These are phyloP conservation scores for Ilex asprella DNA, from an alignment of 257 asterid genomes.

Conservation along the genomic window DNA sequence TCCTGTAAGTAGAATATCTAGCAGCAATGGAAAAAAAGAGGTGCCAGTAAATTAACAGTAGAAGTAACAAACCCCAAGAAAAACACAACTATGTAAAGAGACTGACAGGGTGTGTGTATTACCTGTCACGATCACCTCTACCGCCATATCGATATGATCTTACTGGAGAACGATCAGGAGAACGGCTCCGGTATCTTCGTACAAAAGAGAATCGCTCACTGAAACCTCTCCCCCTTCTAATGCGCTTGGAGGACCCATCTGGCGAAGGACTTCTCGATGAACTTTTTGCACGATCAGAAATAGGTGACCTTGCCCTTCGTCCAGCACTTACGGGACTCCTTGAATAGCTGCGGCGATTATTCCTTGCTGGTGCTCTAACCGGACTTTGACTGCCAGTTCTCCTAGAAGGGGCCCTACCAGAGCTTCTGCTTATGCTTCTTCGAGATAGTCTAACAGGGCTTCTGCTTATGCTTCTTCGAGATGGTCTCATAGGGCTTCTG, in stretches of 20 bases:
- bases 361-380: constrained; percentile 55
- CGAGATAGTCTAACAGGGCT: constrained; percentile 43
- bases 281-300: constrained; percentile 60
- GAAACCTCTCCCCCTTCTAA: constrained; percentile 94
- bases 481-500: constrained; percentile 51
- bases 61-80: not conserved
- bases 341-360: constrained; percentile 32
- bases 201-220: constrained; percentile 82
- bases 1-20: constrained; percentile 72
- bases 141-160: constrained; percentile 79
- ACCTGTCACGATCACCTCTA: constrained; percentile 80
- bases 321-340: constrained; percentile 16
- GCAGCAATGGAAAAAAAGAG: constrained; percentile 7
- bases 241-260: constrained; percentile 86
- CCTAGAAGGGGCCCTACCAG: constrained; percentile 58
- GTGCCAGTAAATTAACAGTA: not conserved
- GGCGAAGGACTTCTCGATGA: constrained; percentile 82
- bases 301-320: constrained; percentile 27
- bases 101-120: constrained; percentile 6
- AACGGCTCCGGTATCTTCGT: constrained; percentile 79
- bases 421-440: constrained; percentile 81
- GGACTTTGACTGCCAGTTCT: constrained; percentile 66
- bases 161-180: constrained; percentile 81
- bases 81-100: not conserved
- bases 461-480: constrained; percentile 23